Evolutionary conservation across 2,329 filamentous ascomycete genomes (phyloP).

Genomic region (Coleophoma cylindrospora): DNA sequence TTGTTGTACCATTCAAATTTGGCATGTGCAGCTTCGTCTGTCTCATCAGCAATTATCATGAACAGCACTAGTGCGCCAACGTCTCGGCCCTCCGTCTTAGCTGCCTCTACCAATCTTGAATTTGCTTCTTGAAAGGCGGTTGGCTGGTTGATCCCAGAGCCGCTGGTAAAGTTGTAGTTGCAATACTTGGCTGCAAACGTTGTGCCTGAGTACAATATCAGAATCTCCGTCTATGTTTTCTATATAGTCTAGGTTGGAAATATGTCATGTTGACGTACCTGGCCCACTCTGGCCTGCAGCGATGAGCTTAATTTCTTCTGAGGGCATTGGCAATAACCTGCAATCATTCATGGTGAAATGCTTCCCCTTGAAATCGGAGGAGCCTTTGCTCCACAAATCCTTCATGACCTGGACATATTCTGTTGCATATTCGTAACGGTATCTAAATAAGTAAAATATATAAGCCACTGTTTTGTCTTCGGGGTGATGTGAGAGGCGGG

Average conservation of each 20-base stretch:
- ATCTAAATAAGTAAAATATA: conserved; percentile 1
- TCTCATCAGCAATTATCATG: conserved; percentile 23
- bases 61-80: conserved; percentile 23
- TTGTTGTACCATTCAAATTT: conserved; percentile 24
- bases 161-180: conserved; percentile 24
- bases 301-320: conserved; percentile 15
- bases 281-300: conserved; percentile 20
- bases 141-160: conserved; percentile 22
- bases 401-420: conserved; percentile 26
- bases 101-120: conserved; percentile 19
- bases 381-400: conserved; percentile 22
- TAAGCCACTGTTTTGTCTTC: no score
- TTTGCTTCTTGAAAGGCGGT: conserved; percentile 16
- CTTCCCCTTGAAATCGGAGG: conserved; percentile 22
- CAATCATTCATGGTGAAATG: conserved; percentile 26
- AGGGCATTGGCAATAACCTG: conserved; percentile 15
- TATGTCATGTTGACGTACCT: no score
- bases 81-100: conserved; percentile 17
- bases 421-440: conserved; percentile 25
- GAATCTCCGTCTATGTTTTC: no score
- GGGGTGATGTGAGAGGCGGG: no score
- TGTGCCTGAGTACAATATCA: conserved; percentile 9
- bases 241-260: no score
- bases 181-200: conserved; percentile 22
- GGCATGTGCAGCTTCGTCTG: conserved; percentile 19